A percentile compares a stretch with the other conserved stretches of the same genome.
These are phyloP conservation scores for Thymus mandschuricus DNA, from an alignment of 257 asterid genomes.

Conservation along the genomic window DNA sequence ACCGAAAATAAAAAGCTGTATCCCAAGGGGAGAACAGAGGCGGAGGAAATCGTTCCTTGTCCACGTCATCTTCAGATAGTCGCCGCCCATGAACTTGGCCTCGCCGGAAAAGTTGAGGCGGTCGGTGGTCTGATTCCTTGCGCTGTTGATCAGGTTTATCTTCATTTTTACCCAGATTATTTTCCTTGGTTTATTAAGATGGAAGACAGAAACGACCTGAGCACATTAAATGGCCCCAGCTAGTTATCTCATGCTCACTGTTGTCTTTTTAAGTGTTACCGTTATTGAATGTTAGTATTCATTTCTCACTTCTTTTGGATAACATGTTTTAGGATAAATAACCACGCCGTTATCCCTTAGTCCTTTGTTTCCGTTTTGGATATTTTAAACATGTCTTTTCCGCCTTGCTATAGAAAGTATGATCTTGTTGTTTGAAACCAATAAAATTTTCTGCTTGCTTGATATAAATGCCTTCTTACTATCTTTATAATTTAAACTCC, in stretches of 20 bases:
- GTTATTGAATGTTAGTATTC: neutral
- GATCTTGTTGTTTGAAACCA: neutral
- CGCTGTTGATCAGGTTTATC: constrained; percentile 89
- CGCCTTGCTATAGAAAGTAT: neutral
- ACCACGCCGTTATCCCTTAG: neutral
- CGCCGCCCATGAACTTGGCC: constrained; percentile 22
- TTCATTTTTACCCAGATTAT: constrained; percentile 31
- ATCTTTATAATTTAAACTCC: constrained; percentile 14
- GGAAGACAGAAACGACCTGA: constrained; percentile 3
- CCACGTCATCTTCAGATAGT: constrained; percentile 45
- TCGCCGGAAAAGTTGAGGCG: constrained; percentile 35
- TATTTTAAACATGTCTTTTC: neutral
- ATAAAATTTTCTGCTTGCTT: neutral
- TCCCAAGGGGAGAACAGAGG: constrained; percentile 35
- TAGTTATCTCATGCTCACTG: neutral
- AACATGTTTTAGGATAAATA: neutral
- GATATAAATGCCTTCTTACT: neutral
- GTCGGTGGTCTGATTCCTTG: constrained; percentile 71
- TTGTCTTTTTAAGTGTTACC: neutral
- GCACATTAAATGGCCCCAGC: too few species aligned
- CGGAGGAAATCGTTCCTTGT: constrained; percentile 38
- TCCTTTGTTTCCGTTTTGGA: neutral
- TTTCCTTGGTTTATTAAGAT: neutral
- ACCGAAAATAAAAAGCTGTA: constrained; percentile 40
- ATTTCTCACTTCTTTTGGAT: neutral